Base-by-base conservation (phyloP, 176 grass and related monocot genomes). In the Juncus inflexus region DNA sequence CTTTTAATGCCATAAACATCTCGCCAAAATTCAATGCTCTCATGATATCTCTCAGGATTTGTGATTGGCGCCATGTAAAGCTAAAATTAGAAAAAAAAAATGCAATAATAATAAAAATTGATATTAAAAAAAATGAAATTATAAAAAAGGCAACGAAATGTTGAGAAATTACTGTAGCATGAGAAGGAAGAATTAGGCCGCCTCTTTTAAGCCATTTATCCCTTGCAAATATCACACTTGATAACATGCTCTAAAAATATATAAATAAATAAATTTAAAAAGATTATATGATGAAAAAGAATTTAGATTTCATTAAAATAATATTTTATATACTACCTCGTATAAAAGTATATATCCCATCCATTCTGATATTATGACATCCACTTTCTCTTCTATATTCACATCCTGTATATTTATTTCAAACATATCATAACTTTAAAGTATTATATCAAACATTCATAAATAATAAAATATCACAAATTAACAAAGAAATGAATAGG, bases 341-440 rank as follows among this genome's bases (percentile, higher is more conserved):
- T 90, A 90, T 8, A 99, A 67, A 47, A 99, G 94, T 79, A 99
- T 90, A 72, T 94, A 99, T 14, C 95, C 95, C 95, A 94, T 99
- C 95, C 95, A 99, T 82, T 99, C 95, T 78, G 95, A 99, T 86
- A 99, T 74, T 52, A 99, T 99, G 60, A 99, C 83, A 82, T 99
- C 95, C 42, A 94, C 95, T 74, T 78, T 92, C 80, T 99, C 95
- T 82, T 82, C 80, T 82, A 99, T 99, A 16, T 70, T 47, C 58
- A 92, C 89, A 83, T 92, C 88, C 95, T 99, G 72, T 43, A 2
- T 15, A 57, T 12, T 40, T 55, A 12, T 55, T 37, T 28, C 40
- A 69, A 58, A 65, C n/a, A 61, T 47, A 6, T 64, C 9, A 8
- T 19, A 12, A 12, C 0, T 40, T 63, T 15, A 39, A 63, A 15